Percentiles rank a stretch among this genome's conserved stretches.
Evolutionary conservation across 371 early-diverging fungal genomes (phyloP).

Genomic region (Mucor irregularis): DNA sequence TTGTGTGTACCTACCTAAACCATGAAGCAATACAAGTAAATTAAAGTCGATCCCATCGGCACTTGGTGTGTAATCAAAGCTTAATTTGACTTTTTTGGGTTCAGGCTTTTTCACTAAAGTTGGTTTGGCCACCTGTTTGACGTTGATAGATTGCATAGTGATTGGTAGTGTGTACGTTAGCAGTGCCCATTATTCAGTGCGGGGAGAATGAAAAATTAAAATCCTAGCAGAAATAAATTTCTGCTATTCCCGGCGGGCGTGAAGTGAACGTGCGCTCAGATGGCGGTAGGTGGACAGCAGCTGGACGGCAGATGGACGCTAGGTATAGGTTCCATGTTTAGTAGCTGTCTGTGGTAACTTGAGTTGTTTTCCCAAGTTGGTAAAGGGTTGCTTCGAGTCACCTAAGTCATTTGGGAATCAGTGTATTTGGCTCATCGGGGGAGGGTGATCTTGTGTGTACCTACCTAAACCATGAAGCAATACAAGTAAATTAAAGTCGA

Average conservation of each 20-base stretch:
- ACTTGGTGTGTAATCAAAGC: constrained; percentile 55
- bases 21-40: constrained; percentile 75
- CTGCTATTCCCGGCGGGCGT: too few species aligned
- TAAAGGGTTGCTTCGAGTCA: constrained; percentile 61
- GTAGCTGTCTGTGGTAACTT: constrained; percentile 72
- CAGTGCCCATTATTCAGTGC: too few species aligned
- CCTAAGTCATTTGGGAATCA: constrained; percentile 17
- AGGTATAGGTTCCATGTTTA: too few species aligned
- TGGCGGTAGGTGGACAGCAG: too few species aligned
- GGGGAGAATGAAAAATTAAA: too few species aligned
- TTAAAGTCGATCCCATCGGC: constrained; percentile 65
- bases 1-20: constrained; percentile 48
- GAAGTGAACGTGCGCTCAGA: too few species aligned
- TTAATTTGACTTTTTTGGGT: constrained; percentile 33
- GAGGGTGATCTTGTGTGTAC: background rate
- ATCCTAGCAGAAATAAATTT: too few species aligned
- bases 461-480: constrained; percentile 73
- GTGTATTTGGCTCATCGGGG: background rate
- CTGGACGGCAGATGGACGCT: too few species aligned
- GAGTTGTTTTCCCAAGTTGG: constrained; percentile 56
- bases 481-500: constrained; percentile 70
- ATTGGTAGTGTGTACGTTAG: too few species aligned
- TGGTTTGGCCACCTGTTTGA: constrained; percentile 16
- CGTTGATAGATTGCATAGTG: constrained; percentile 38
- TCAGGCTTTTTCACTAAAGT: constrained; percentile 33